Evolutionary conservation across 345 rosid genomes (phyloP), one percentile per base, ranked within the genome.

Genomic region (Anacardium occidentale): DNA sequence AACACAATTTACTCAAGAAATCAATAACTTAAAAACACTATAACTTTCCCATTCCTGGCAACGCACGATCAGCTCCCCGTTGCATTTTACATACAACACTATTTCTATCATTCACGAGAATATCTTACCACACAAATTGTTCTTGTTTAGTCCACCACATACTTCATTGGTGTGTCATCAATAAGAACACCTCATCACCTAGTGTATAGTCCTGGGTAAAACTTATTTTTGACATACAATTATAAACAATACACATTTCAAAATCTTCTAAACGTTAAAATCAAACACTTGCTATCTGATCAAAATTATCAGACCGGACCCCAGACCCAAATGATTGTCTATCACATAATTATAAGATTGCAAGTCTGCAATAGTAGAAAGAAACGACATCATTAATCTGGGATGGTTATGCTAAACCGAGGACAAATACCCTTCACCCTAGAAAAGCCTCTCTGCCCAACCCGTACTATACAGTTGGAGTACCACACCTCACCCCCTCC

Each of bases 401-500:
- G 71, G 78, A 71, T 64, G 40, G 69, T 73, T 44, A 72, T 71
- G 69, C 77, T 40, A 48, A 80, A 76, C 60, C 77, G 48, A 68
- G 56, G 77, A 71, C 66, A 73, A 68, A 73, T 69, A 62, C 29
- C 24, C 55, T 17, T 34, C 53, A 58, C 47, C 68, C 32, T 57
- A 78, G 24, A 70, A 69, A 63, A 52, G 64, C 67, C 57, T 47
- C 74, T 62, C 74, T 74, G 51, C 66, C 75, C 77, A 75, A 62
- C 26, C 62, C 72, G 83, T 81, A 77, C 80, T 25, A 66, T 62
- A 75, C 85, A 77, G 87, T 85, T 82, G 85, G 82, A 79, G 76
- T 81, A 77, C 57, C 76, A 67, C 57, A 75, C 26, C 79, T 56
- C 74, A 63, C 51, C 66, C 52, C 32, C 32, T 3, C 3, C 66